These are phyloP conservation scores for Gossypium thurberi DNA, from an alignment of 345 rosid species.

Conservation along the genomic window DNA sequence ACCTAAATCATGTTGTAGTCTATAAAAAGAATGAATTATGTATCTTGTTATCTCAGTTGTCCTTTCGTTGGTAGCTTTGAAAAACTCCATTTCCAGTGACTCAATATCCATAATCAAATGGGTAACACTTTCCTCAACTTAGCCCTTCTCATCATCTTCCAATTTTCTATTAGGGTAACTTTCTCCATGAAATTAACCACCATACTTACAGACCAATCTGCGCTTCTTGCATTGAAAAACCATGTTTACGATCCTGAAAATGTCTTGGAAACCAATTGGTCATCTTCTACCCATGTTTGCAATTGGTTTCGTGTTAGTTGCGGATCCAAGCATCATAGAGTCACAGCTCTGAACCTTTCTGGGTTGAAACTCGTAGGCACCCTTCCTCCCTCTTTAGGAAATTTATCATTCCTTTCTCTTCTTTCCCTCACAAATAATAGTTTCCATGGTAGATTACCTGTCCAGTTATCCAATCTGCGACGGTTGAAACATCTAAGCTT, in stretches of 20 bases:
- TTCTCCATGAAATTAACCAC: neutral
- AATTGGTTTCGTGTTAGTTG: neutral
- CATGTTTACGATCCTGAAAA: neutral
- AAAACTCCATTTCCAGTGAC: neutral
- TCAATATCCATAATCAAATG: neutral
- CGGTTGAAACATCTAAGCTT: neutral
- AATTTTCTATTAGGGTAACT: neutral
- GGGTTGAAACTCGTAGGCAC: neutral
- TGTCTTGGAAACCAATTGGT: neutral
- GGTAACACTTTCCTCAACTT: neutral
- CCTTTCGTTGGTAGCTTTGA: too few species aligned
- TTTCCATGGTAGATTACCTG: neutral
- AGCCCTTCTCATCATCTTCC: neutral
- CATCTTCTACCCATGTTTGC: neutral
- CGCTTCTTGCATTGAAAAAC: neutral
- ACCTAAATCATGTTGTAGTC: too few species aligned
- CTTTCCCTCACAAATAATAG: neutral
- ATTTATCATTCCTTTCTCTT: neutral
- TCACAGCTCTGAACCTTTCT: neutral
- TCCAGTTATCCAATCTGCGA: neutral
- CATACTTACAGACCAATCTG: neutral
- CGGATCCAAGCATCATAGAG: neutral
- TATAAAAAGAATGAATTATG: too few species aligned
- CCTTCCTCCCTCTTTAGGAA: neutral
- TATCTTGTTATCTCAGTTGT: too few species aligned